These are phyloP conservation scores for Lagenaria siceraria DNA, from an alignment of 306 rosid genomes.

Conservation along the genomic window DNA sequence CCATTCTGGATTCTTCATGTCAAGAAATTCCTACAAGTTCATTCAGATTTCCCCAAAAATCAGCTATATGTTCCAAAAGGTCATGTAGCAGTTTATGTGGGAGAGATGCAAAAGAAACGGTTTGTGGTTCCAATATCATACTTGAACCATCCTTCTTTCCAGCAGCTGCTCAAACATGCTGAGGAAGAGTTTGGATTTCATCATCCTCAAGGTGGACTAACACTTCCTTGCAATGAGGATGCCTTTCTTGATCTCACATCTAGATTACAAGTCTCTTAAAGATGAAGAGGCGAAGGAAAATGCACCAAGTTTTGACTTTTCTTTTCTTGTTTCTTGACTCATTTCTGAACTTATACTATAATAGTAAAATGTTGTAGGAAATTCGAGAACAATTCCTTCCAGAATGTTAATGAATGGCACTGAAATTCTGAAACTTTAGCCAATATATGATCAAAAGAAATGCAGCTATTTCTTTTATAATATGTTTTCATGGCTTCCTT, in stretches of 20 bases:
- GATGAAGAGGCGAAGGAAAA: not conserved
- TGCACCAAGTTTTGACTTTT: not conserved
- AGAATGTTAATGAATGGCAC: not conserved
- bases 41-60: not conserved
- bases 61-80: not conserved
- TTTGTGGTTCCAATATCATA: not conserved
- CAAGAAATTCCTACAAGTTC: not conserved
- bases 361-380: not conserved
- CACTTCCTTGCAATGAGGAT: not conserved
- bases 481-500: not conserved
- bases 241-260: conserved; percentile 11
- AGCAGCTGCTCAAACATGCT: not conserved
- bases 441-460: not conserved
- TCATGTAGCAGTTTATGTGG: not conserved
- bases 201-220: not conserved
- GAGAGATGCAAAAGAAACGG: not conserved
- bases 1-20: not conserved
- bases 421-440: not conserved
- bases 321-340: not conserved
- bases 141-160: not conserved
- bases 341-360: not conserved
- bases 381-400: not conserved
- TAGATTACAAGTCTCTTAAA: not conserved
- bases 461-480: not conserved
- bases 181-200: not conserved